Percentiles rank a stretch among this genome's conserved stretches.
These are phyloP conservation scores for Rhynchosporium agropyri DNA, from an alignment of 2,329 filamentous ascomycete species.

Conservation along the genomic window DNA sequence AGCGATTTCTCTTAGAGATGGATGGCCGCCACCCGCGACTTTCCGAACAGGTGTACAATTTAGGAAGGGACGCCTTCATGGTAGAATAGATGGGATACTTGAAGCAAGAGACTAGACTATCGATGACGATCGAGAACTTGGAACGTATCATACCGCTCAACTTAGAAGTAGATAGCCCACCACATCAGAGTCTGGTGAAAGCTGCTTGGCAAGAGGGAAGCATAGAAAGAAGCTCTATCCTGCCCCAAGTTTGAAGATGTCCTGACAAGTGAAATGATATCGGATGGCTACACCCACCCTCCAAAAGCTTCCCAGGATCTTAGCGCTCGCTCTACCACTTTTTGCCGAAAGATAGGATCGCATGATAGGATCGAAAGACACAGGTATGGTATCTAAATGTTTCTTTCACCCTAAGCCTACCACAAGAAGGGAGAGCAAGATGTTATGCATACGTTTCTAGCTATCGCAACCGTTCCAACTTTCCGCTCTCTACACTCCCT, in stretches of 20 bases:
- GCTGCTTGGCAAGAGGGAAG: constrained; percentile 33
- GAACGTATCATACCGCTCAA: constrained; percentile 25
- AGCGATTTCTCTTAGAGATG: constrained; percentile 27
- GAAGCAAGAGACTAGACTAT: constrained; percentile 37
- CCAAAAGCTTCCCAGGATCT: constrained; percentile 25
- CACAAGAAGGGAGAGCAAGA: constrained; percentile 30
- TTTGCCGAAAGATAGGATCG: constrained; percentile 22
- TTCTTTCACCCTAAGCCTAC: constrained; percentile 38
- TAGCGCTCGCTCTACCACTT: constrained; percentile 35
- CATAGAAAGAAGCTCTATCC: constrained; percentile 24
- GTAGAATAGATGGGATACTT: constrained; percentile 42
- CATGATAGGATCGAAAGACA: constrained; percentile 12
- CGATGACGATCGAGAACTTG: constrained; percentile 19
- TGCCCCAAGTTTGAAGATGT: constrained; percentile 13
- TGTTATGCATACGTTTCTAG: constrained; percentile 41
- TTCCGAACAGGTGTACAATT: constrained; percentile 41
- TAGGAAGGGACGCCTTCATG: constrained; percentile 46
- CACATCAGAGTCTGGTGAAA: constrained; percentile 14
- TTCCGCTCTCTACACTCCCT: constrained; percentile 21
- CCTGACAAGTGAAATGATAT: background rate
- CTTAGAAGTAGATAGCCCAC: constrained; percentile 31
- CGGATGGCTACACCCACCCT: constrained; percentile 25
- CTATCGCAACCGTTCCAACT: constrained; percentile 37
- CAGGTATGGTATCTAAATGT: constrained; percentile 40
- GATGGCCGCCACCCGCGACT: constrained; percentile 41